Evolutionary conservation across 257 asterid genomes (phyloP).

Genomic region (Anisodus acutangulus): DNA sequence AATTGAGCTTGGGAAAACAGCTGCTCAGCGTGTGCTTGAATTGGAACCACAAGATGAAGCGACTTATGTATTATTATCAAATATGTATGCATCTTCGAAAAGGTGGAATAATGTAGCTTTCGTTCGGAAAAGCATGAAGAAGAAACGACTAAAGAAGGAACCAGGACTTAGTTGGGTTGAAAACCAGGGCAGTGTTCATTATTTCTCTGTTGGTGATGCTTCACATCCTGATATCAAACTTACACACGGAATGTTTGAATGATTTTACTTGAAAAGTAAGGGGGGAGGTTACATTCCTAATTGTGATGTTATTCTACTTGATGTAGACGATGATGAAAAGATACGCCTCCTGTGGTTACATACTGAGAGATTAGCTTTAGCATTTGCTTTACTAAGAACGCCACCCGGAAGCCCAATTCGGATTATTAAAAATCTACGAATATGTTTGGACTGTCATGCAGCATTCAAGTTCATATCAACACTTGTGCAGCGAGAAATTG

Average conservation of each 20-base stretch:
- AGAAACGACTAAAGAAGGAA: conserved; percentile 74
- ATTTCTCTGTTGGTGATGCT: conserved; percentile 80
- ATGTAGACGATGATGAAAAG: conserved; percentile 92
- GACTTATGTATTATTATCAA: conserved; percentile 72
- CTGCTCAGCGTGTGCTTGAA: conserved; percentile 79
- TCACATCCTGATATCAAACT: conserved; percentile 76
- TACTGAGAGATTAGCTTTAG: conserved; percentile 89
- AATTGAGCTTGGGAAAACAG: conserved; percentile 71
- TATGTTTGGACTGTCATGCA: conserved; percentile 81
- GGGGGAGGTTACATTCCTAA: conserved; percentile 70
- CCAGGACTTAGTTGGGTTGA: conserved; percentile 98
- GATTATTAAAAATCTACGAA: conserved; percentile 77
- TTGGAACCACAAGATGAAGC: conserved; percentile 89
- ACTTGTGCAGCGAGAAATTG: conserved; percentile 59
- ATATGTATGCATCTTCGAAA: conserved; percentile 76
- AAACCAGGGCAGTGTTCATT: conserved; percentile 72
- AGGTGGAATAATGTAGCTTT: conserved; percentile 76
- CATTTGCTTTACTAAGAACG: conserved; percentile 71
- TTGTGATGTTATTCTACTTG: conserved; percentile 67
- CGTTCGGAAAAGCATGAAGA: conserved; percentile 80
- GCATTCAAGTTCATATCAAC: conserved; percentile 65
- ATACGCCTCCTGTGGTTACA: conserved; percentile 80
- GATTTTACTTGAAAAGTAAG: conserved; percentile 68
- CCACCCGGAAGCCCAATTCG: conserved; percentile 76
- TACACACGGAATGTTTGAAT: conserved; percentile 78